Conservation (phyloP, 345 rosid genomes). For the Zanthoxylum bungeanum region DNA sequence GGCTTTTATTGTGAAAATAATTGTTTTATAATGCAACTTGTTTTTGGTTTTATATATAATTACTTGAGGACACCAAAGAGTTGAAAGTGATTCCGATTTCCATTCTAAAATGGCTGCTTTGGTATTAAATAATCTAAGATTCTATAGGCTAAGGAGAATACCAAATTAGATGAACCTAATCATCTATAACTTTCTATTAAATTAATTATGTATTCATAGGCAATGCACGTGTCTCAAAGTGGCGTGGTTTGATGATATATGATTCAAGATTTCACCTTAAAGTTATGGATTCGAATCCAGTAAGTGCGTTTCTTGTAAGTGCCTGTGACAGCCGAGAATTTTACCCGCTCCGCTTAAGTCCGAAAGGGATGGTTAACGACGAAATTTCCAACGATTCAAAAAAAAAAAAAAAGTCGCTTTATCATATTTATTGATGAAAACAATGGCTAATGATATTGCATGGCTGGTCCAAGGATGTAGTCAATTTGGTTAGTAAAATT, state of each 20-base stretch:
- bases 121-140: background rate
- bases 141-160: background rate
- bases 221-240: background rate
- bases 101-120: slow-evolving; percentile 11
- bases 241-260: background rate
- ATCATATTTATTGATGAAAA: too few species aligned
- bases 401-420: too few species aligned
- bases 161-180: background rate
- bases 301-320: too few species aligned
- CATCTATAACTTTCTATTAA: background rate
- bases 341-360: too few species aligned
- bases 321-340: too few species aligned
- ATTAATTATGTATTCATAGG: background rate
- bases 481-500: too few species aligned
- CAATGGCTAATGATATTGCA: too few species aligned
- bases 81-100: background rate
- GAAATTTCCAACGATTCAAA: too few species aligned
- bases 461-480: too few species aligned
- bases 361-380: too few species aligned
- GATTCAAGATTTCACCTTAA: too few species aligned
- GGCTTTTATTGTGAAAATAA: background rate
- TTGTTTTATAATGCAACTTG: background rate
- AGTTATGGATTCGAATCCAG: too few species aligned
- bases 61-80: background rate
- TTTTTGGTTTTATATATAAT: background rate